Percentiles rank a stretch among this genome's conserved stretches.
phyloP scores from a whole-genome alignment of 306 rosid genomes.

The Quercus parvula region DNA sequence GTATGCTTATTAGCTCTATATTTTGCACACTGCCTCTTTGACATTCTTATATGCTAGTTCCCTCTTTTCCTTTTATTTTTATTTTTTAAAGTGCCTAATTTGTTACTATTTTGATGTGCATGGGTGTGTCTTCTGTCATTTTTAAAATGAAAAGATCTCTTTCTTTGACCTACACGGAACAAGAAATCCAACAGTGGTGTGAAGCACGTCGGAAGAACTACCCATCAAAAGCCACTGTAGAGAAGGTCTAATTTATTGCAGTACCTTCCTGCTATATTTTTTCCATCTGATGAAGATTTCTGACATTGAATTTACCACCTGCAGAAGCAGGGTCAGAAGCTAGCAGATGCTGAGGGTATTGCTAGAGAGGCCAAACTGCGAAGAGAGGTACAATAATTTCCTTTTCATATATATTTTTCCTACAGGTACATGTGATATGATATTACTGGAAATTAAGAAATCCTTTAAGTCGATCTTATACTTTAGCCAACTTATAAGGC shows the following conservation, averaged over 20 bases:
- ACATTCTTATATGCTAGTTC: not conserved
- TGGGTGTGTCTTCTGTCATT: conserved; percentile 10
- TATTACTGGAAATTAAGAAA: not conserved
- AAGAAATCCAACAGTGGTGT: conserved; percentile 84
- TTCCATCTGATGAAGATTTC: conserved; percentile 22
- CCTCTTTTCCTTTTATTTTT: conserved; percentile 7
- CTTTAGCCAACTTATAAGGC: not conserved
- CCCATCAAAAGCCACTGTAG: conserved; percentile 48
- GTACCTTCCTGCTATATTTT: conserved; percentile 1
- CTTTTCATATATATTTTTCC: not conserved
- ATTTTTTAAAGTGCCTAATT: conserved; percentile 6
- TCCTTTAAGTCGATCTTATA: not conserved
- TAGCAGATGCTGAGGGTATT: conserved; percentile 20
- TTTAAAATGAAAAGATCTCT: conserved; percentile 44
- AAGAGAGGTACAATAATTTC: conserved; percentile 44
- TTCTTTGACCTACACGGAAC: conserved; percentile 48
- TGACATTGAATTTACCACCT: conserved; percentile 28
- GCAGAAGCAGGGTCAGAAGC: conserved; percentile 48
- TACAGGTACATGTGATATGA: not conserved
- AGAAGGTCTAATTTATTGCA: conserved; percentile 50
- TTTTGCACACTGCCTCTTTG: conserved; percentile 5
- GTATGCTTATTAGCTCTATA: not conserved
- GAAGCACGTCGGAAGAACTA: conserved; percentile 75
- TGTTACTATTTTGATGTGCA: conserved; percentile 5
- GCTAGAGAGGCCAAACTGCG: conserved; percentile 50